These are phyloP conservation scores for Blumeria hordei DNA, from an alignment of 2,329 filamentous ascomycete genomes.

Conservation along the genomic window DNA sequence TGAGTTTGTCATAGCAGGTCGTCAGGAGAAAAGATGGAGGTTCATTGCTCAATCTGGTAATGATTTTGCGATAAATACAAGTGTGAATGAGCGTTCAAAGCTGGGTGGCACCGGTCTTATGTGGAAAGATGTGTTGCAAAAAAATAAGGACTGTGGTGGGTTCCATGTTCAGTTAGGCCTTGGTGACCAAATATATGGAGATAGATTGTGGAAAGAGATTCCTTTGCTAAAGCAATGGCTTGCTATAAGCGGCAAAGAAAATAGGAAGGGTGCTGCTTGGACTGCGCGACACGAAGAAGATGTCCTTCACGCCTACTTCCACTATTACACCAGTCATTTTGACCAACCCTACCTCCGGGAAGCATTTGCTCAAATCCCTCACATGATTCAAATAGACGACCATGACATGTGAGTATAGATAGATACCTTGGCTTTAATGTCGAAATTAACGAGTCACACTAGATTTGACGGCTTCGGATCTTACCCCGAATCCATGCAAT, in stretches of 20 bases:
- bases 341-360: slow-evolving; percentile 88
- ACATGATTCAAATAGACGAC: slow-evolving; percentile 79
- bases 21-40: slow-evolving; percentile 76
- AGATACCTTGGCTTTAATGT: neutral
- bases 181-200: slow-evolving; percentile 86
- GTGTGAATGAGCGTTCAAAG: slow-evolving; percentile 59
- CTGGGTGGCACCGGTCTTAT: slow-evolving; percentile 81
- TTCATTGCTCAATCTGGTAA: slow-evolving; percentile 93
- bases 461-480: slow-evolving; percentile 95
- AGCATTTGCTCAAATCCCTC: slow-evolving; percentile 91
- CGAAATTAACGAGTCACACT: slow-evolving; percentile 3
- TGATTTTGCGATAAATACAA: slow-evolving; percentile 76
- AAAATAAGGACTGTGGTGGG: slow-evolving; percentile 85
- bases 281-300: slow-evolving; percentile 90
- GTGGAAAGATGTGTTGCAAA: slow-evolving; percentile 98
- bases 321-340: slow-evolving; percentile 96
- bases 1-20: slow-evolving; percentile 83
- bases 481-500: slow-evolving; percentile 96
- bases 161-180: slow-evolving; percentile 86
- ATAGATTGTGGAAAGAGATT: slow-evolving; percentile 89
- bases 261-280: slow-evolving; percentile 74
- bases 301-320: slow-evolving; percentile 87
- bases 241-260: slow-evolving; percentile 75
- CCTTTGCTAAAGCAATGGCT: slow-evolving; percentile 89
- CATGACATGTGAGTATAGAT: slow-evolving; percentile 68